phyloP scores from a whole-genome alignment of 2,329 filamentous ascomycete genomes.

The Fusarium longipes region DNA sequence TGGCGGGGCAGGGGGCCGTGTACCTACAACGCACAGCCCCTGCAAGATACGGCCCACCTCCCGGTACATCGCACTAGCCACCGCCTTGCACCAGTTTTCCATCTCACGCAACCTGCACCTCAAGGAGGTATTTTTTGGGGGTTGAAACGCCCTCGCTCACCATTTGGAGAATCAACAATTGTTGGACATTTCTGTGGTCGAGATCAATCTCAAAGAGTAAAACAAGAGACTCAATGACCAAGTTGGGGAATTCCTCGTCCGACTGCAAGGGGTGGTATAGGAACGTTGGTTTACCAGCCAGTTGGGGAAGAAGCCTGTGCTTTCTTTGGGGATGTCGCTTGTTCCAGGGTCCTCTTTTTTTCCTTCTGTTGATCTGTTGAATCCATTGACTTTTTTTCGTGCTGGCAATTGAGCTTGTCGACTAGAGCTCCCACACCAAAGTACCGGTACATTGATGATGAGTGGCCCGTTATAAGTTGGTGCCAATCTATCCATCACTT shows the following conservation, averaged over 20 bases:
- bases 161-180: slow-evolving; percentile 22
- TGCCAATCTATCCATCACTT: slow-evolving; percentile 22
- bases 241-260: slow-evolving; percentile 15
- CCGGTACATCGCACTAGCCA: slow-evolving; percentile 36
- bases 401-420: slow-evolving; percentile 38
- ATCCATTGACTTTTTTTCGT: slow-evolving; percentile 37
- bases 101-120: slow-evolving; percentile 15
- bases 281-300: slow-evolving; percentile 32
- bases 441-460: slow-evolving; percentile 34
- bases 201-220: neutral
- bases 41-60: slow-evolving; percentile 18
- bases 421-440: slow-evolving; percentile 26
- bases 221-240: slow-evolving; percentile 17
- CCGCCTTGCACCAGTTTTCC: slow-evolving; percentile 26
- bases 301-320: slow-evolving; percentile 41
- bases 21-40: neutral
- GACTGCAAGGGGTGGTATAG: slow-evolving; percentile 19
- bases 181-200: neutral
- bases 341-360: slow-evolving; percentile 43
- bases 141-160: slow-evolving; percentile 1
- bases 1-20: slow-evolving; percentile 11
- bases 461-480: slow-evolving; percentile 11
- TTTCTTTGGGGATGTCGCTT: slow-evolving; percentile 47
- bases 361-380: slow-evolving; percentile 49
- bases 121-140: slow-evolving; percentile 18